A percentile compares a stretch with the other conserved stretches of the same genome.
Conservation (phyloP, 1,139 yeast genomes). For the Wickerhamomyces sp. region DNA sequence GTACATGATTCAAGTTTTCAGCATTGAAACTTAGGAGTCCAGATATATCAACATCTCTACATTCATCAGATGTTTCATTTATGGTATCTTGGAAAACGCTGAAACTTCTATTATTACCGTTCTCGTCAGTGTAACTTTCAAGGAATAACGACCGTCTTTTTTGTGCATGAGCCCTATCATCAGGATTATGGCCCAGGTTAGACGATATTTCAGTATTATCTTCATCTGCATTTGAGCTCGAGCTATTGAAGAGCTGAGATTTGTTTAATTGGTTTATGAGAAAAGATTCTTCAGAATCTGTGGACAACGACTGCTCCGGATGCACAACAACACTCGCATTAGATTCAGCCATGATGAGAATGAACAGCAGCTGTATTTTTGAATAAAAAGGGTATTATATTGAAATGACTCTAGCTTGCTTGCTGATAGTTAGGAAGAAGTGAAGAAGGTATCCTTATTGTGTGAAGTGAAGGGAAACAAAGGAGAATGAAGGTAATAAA, state of each 20-base stretch:
- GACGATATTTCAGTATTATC: not conserved
- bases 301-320: slow-evolving; percentile 19
- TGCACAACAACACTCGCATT: not conserved
- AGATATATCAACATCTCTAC: slow-evolving; percentile 16
- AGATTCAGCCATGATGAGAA: not conserved
- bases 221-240: slow-evolving; percentile 1
- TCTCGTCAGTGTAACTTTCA: slow-evolving; percentile 16
- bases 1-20: slow-evolving; percentile 10
- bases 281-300: slow-evolving; percentile 26
- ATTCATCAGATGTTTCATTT: slow-evolving; percentile 17
- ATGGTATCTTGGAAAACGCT: slow-evolving; percentile 21
- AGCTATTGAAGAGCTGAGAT: slow-evolving; percentile 20
- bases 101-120: slow-evolving; percentile 17
- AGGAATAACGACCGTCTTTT: slow-evolving; percentile 12
- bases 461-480: no score
- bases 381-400: no score
- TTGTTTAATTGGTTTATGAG: slow-evolving; percentile 22
- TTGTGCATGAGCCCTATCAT: not conserved
- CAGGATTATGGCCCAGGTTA: not conserved
- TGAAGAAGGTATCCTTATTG: no score
- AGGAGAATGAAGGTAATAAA: no score
- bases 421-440: no score
- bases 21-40: slow-evolving; percentile 17
- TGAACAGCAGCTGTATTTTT: no score
- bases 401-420: no score